phyloP scores from a whole-genome alignment of 2,329 filamentous ascomycete genomes.

The Cladorrhinum sp. region DNA sequence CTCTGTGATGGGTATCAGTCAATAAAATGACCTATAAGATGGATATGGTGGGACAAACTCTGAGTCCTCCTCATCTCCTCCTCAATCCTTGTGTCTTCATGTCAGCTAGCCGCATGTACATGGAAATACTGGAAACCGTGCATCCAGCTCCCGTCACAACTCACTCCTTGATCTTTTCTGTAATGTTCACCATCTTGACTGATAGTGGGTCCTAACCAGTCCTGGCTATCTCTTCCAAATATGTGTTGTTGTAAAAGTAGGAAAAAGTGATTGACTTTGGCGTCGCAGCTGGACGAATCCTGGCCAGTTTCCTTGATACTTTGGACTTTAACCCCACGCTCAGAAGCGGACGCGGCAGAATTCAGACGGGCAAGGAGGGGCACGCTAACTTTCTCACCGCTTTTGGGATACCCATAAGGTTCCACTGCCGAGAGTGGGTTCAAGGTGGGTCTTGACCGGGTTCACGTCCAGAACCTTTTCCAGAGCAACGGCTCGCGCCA shows the following conservation, averaged over 20 bases:
- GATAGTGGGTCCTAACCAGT: slow-evolving; percentile 21
- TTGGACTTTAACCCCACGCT: slow-evolving; percentile 25
- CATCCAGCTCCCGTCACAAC: slow-evolving; percentile 31
- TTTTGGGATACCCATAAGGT: slow-evolving; percentile 1
- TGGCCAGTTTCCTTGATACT: not conserved
- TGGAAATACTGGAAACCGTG: not conserved
- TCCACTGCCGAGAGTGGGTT: not conserved
- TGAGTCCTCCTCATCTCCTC: slow-evolving; percentile 99
- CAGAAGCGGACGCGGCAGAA: slow-evolving; percentile 24
- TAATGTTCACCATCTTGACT: slow-evolving; percentile 92
- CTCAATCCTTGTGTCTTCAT: slow-evolving; percentile 73
- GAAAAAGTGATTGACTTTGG: slow-evolving; percentile 5
- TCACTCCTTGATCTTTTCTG: slow-evolving; percentile 99
- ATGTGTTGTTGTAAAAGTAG: not conserved
- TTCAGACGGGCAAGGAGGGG: slow-evolving; percentile 25
- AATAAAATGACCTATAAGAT: not conserved
- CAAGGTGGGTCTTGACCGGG: not conserved
- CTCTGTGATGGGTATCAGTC: slow-evolving; percentile 54
- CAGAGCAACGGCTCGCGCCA: not conserved
- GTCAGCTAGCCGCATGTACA: slow-evolving; percentile 12
- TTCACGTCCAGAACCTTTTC: not conserved
- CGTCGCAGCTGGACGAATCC: slow-evolving; percentile 11
- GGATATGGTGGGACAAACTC: slow-evolving; percentile 59
- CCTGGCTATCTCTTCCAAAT: slow-evolving; percentile 27
- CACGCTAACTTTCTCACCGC: slow-evolving; percentile 17